Conservation (phyloP, 768 basidiomycete species). For the Russula ochroleuca region DNA sequence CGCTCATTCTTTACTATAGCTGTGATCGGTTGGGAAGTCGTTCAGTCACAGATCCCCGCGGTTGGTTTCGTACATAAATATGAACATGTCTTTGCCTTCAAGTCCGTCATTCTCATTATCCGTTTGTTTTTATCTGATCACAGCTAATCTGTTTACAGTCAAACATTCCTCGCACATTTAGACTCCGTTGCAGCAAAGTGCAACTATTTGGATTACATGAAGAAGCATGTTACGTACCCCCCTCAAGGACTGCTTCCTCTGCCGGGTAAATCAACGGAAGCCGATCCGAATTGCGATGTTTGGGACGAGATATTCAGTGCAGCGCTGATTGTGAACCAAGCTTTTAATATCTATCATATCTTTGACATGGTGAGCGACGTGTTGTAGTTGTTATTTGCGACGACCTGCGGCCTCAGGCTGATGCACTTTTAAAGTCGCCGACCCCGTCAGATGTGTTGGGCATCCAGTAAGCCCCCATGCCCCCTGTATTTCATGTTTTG, state of each 20-base stretch:
- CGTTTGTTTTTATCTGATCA: background rate
- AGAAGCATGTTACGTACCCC: slow-evolving; percentile 62
- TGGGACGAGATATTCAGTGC: slow-evolving; percentile 65
- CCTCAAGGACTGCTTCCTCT: slow-evolving; percentile 62
- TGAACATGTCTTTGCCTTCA: slow-evolving; percentile 63
- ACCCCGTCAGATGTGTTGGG: slow-evolving; percentile 65
- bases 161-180: slow-evolving; percentile 57
- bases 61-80: slow-evolving; percentile 73
- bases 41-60: slow-evolving; percentile 67
- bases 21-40: slow-evolving; percentile 55
- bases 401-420: too few species aligned
- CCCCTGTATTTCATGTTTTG: background rate
- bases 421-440: slow-evolving; percentile 42
- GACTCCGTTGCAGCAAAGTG: slow-evolving; percentile 50
- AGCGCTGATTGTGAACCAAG: slow-evolving; percentile 61
- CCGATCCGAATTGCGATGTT: slow-evolving; percentile 54
- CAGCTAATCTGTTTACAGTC: slow-evolving; percentile 36
- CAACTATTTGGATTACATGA: slow-evolving; percentile 58
- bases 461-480: background rate
- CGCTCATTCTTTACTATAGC: slow-evolving; percentile 37
- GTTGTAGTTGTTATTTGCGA: background rate
- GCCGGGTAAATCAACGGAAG: slow-evolving; percentile 49
- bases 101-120: slow-evolving; percentile 41
- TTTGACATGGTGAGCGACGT: slow-evolving; percentile 52
- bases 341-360: slow-evolving; percentile 73